Conservation (phyloP, 1,139 yeast genomes). For the Pichia terricola region DNA sequence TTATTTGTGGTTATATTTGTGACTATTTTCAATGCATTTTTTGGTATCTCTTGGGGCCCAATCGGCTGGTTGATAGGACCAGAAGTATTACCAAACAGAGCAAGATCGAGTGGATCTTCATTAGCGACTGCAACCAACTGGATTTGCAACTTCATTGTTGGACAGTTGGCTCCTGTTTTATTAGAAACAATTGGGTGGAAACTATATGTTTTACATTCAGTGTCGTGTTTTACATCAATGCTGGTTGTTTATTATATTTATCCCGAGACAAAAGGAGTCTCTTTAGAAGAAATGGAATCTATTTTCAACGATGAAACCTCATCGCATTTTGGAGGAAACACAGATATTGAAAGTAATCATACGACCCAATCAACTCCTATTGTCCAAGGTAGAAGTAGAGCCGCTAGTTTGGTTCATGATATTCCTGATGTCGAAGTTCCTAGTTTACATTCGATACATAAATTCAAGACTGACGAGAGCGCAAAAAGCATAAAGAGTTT, state of each 20-base stretch:
- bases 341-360: background rate
- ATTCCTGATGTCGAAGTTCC: constrained; percentile 32
- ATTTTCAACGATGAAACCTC: constrained; percentile 32
- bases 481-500: constrained; percentile 28
- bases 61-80: constrained; percentile 82
- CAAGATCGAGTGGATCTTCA: constrained; percentile 90
- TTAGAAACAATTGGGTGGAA: constrained; percentile 73
- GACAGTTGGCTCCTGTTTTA: constrained; percentile 81
- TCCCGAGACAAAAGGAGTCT: constrained; percentile 88
- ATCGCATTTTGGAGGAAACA: background rate
- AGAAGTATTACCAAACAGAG: constrained; percentile 78
- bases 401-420: background rate
- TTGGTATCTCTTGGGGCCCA: constrained; percentile 91
- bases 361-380: constrained; percentile 13
- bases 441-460: constrained; percentile 30
- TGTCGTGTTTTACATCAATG: constrained; percentile 64
- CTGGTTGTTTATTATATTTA: constrained; percentile 58
- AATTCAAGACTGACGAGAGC: constrained; percentile 24
- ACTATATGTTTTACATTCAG: constrained; percentile 72
- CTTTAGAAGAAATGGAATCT: constrained; percentile 80
- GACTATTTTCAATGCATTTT: constrained; percentile 71
- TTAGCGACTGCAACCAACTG: constrained; percentile 88
- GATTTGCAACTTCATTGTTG: constrained; percentile 90
- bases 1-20: constrained; percentile 67
- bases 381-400: background rate